Percentiles rank a stretch among this genome's conserved stretches.
phyloP scores from a whole-genome alignment of 768 basidiomycete species.

The Boletus vinaceobasis region DNA sequence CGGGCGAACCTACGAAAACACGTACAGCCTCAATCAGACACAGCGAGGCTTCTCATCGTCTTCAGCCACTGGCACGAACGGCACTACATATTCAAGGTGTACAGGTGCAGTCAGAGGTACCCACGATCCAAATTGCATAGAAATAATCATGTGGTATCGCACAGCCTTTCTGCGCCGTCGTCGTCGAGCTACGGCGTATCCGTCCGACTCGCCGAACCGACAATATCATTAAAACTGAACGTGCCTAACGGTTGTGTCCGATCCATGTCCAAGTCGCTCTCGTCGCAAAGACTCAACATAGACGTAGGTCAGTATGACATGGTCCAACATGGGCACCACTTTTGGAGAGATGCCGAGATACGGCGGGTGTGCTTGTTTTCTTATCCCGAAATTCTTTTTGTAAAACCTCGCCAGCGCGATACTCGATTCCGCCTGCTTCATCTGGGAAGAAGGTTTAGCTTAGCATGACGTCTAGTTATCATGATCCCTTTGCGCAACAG shows the following conservation, averaged over 20 bases:
- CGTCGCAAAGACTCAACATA: slow-evolving; percentile 26
- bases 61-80: background rate
- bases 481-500: background rate
- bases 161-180: background rate
- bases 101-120: background rate
- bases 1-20: background rate
- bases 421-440: slow-evolving; percentile 17
- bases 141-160: background rate
- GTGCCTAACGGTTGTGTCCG: background rate
- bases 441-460: slow-evolving; percentile 8
- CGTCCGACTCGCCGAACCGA: background rate
- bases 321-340: slow-evolving; percentile 23
- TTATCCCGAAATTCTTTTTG: slow-evolving; percentile 23
- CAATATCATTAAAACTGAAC: background rate
- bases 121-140: background rate
- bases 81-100: background rate
- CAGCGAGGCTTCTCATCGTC: background rate
- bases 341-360: slow-evolving; percentile 25
- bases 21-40: background rate
- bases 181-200: background rate
- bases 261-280: slow-evolving; percentile 17
- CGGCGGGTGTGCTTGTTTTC: slow-evolving; percentile 20
- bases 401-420: slow-evolving; percentile 20
- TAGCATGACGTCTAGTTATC: background rate
- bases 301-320: slow-evolving; percentile 27